These are phyloP conservation scores for Moricandia moricandioides DNA, from an alignment of 345 rosid species.

Conservation along the genomic window DNA sequence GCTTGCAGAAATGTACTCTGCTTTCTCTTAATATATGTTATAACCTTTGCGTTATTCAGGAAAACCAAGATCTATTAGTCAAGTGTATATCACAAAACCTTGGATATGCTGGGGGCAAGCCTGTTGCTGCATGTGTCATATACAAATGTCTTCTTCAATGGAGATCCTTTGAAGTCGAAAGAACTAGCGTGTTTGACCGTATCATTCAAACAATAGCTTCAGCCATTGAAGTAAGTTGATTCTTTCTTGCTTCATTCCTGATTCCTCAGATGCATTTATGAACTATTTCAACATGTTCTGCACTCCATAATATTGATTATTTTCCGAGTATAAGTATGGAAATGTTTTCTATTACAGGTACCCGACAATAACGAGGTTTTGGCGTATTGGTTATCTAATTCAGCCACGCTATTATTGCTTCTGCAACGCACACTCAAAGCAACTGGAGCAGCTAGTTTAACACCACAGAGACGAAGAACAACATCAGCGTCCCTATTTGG, in stretches of 20 bases:
- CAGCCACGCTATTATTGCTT: slow-evolving; percentile 78
- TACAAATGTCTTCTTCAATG: slow-evolving; percentile 97
- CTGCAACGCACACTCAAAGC: slow-evolving; percentile 98
- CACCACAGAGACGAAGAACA: slow-evolving; percentile 95
- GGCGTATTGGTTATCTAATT: slow-evolving; percentile 94
- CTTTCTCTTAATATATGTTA: slow-evolving; percentile 1
- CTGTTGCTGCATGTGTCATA: slow-evolving; percentile 91
- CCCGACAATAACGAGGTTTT: slow-evolving; percentile 76
- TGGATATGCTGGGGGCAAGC: slow-evolving; percentile 87
- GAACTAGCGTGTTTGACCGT: slow-evolving; percentile 69
- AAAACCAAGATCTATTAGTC: slow-evolving; percentile 84
- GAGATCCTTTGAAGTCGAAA: slow-evolving; percentile 96
- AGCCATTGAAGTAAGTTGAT: slow-evolving; percentile 61
- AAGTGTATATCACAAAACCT: slow-evolving; percentile 89
- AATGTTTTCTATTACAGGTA: slow-evolving; percentile 51
- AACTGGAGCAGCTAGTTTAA: slow-evolving; percentile 94
- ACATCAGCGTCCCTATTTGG: slow-evolving; percentile 90
- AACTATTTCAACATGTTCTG: slow-evolving; percentile 18
- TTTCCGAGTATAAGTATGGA: not conserved
- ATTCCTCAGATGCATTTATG: not conserved
- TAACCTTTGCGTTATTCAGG: slow-evolving; percentile 49
- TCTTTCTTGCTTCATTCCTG: slow-evolving; percentile 11
- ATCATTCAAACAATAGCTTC: slow-evolving; percentile 91
- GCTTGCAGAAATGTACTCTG: not conserved
- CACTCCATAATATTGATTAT: slow-evolving; percentile 64